Conservation (phyloP, 2,329 filamentous ascomycete species). For the Scolecobasidium constrictum region DNA sequence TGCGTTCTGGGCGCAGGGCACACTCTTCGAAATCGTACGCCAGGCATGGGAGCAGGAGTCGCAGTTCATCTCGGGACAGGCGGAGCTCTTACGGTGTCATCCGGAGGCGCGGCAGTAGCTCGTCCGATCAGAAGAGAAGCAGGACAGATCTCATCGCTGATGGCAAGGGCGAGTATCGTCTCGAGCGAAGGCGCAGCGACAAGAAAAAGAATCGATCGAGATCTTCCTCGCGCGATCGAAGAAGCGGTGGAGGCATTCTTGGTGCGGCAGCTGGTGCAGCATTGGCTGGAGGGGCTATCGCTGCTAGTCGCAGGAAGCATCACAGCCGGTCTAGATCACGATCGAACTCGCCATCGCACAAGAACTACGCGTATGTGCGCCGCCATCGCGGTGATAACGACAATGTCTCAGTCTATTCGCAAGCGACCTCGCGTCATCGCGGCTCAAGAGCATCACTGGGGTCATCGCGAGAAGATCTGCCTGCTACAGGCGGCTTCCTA, state of each 20-base stretch:
- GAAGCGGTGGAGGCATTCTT: constrained; percentile 19
- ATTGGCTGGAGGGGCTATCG: constrained; percentile 27
- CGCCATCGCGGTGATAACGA: constrained; percentile 22
- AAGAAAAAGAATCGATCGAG: constrained; percentile 21
- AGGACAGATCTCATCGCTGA: constrained; percentile 3
- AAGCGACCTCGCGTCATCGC: constrained; percentile 1
- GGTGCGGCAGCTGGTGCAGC: constrained; percentile 15
- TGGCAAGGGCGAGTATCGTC: constrained; percentile 5
- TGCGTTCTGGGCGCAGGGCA: constrained; percentile 39
- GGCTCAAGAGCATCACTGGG: constrained; percentile 5
- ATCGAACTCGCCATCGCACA: constrained; percentile 25
- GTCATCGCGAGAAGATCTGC: constrained; percentile 7
- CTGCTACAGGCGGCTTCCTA: constrained; percentile 40
- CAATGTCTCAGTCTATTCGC: constrained; percentile 5
- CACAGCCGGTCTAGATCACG: constrained; percentile 25
- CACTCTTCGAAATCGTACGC: constrained; percentile 12
- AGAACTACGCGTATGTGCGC: constrained; percentile 19
- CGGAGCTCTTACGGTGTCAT: constrained; percentile 7
- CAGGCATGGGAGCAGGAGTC: constrained; percentile 27
- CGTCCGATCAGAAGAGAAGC: neutral
- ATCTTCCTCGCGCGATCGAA: constrained; percentile 29
- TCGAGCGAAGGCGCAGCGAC: constrained; percentile 13
- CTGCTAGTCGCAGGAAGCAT: constrained; percentile 24
- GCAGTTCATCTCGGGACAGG: constrained; percentile 19
- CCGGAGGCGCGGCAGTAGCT: constrained; percentile 3